These are phyloP conservation scores for Saccharomycopsis fodiens DNA, from an alignment of 805 yeast genomes.

Conservation along the genomic window DNA sequence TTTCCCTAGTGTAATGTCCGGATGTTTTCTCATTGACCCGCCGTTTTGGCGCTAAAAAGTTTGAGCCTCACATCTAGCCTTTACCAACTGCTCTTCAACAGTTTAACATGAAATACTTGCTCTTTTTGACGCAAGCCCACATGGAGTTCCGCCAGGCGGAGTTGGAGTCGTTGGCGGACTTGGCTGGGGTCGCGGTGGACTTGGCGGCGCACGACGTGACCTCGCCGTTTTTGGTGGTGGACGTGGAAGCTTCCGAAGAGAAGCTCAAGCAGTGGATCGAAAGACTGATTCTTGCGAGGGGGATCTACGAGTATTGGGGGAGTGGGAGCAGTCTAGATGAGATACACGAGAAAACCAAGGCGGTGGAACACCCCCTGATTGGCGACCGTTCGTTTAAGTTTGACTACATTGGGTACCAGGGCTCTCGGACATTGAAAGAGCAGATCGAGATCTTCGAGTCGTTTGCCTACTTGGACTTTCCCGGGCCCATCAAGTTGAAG, in stretches of 20 bases:
- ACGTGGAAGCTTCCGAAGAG: conserved; percentile 32
- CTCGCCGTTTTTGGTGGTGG: conserved; percentile 66
- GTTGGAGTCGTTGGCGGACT: conserved; percentile 72
- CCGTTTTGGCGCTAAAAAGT: too few species aligned
- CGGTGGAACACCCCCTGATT: not conserved
- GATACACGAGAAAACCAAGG: conserved; percentile 46
- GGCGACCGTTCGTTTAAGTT: conserved; percentile 57
- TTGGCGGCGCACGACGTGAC: conserved; percentile 47
- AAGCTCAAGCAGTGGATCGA: conserved; percentile 37
- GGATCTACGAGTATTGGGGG: conserved; percentile 84
- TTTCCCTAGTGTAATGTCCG: not conserved
- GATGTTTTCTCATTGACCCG: not conserved
- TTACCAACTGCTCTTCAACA: too few species aligned
- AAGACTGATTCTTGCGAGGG: conserved; percentile 63
- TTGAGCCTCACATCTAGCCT: too few species aligned
- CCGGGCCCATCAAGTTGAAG: conserved; percentile 75
- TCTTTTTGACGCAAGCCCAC: conserved; percentile 83
- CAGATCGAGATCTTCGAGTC: conserved; percentile 61
- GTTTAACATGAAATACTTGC: conserved; percentile 52
- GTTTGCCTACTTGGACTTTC: conserved; percentile 59
- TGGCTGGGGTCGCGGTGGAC: conserved; percentile 49
- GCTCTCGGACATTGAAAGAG: conserved; percentile 44
- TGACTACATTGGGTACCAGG: conserved; percentile 72
- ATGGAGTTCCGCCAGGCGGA: conserved; percentile 75
- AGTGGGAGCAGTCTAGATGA: conserved; percentile 47